Evolutionary conservation across 140 eudicot species (phyloP).

Genomic region (Oenanthe javanica): DNA sequence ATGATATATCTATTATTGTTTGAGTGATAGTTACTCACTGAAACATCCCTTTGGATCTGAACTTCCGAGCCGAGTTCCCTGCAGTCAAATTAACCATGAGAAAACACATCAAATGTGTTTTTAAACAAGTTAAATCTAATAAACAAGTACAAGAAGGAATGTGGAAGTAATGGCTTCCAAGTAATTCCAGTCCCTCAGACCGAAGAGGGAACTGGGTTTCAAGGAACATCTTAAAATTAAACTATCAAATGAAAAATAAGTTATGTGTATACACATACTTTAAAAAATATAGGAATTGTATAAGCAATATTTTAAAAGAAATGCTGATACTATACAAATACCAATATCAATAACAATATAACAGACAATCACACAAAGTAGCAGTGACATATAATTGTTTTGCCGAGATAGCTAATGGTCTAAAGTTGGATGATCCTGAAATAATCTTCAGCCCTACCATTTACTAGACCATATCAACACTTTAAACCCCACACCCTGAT

Average conservation of each 20-base stretch:
- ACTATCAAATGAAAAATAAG: too few relatives aligned
- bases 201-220: neutral
- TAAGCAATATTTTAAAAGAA: neutral
- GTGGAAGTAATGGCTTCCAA: conserved; percentile 2
- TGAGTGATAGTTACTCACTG: conserved; percentile 49
- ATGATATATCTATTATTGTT: neutral
- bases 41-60: conserved; percentile 97
- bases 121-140: neutral
- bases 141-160: neutral
- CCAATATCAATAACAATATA: neutral
- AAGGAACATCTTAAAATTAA: neutral
- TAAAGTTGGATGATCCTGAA: neutral
- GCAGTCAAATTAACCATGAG: conserved; percentile 27
- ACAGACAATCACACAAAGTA: neutral
- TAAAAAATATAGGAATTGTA: neutral
- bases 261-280: neutral
- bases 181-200: neutral
- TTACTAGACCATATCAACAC: neutral
- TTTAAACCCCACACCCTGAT: neutral
- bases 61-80: conserved; percentile 99
- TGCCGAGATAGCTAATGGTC: neutral
- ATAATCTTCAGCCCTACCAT: neutral
- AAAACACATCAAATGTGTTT: neutral
- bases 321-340: neutral
- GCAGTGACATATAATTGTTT: neutral